Evolutionary conservation across 768 basidiomycete genomes (phyloP).

Genomic region (Boletus pseudopeckii): DNA sequence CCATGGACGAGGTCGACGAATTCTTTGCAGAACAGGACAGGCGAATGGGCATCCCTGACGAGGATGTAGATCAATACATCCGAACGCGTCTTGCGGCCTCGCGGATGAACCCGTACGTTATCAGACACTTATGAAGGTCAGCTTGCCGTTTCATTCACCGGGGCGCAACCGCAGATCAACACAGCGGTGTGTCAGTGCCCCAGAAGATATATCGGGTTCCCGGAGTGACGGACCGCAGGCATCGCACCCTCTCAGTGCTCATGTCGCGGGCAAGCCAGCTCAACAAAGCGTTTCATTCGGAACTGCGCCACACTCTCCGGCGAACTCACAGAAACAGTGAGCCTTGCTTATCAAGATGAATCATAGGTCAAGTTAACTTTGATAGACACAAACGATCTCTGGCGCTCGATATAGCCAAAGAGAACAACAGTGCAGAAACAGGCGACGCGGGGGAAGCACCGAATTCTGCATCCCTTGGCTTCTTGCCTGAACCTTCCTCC

Average conservation of each 20-base stretch:
- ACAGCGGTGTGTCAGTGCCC: background rate
- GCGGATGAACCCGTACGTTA: constrained; percentile 17
- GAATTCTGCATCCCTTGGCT: background rate
- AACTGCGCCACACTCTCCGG: background rate
- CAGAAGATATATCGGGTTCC: background rate
- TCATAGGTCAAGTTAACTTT: background rate
- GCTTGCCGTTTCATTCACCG: constrained; percentile 4
- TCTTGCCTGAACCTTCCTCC: background rate
- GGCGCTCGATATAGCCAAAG: background rate
- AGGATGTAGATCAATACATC: constrained; percentile 49
- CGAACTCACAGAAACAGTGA: constrained; percentile 5
- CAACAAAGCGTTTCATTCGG: background rate
- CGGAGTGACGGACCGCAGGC: background rate
- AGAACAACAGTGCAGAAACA: background rate
- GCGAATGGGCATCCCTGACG: constrained; percentile 51
- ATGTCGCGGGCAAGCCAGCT: background rate
- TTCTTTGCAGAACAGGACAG: constrained; percentile 57
- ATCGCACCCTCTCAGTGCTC: background rate
- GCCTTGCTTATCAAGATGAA: constrained; percentile 4
- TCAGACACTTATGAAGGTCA: background rate
- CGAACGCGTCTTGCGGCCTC: constrained; percentile 25
- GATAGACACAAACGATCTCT: constrained; percentile 8
- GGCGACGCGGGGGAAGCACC: background rate
- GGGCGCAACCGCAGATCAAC: constrained; percentile 2
- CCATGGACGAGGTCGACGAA: constrained; percentile 37